phyloP scores from a whole-genome alignment of 441 rosid genomes.

The Syzygium malaccense region DNA sequence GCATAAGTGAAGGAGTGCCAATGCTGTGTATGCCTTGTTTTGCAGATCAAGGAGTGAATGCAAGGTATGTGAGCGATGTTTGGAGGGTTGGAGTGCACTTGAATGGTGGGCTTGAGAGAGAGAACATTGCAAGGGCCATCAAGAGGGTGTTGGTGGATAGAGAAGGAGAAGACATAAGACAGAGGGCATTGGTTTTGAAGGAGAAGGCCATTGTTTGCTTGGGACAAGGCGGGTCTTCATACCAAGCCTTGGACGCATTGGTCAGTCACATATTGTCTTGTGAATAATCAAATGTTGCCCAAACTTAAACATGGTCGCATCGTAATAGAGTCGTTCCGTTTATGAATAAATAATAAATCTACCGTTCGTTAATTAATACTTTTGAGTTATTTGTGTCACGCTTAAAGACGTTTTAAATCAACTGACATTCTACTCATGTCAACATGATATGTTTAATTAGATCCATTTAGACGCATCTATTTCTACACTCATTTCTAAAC shows the following conservation, averaged over 20 bases:
- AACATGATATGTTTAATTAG: no score
- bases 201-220: slow-evolving; percentile 15
- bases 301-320: no score
- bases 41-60: slow-evolving; percentile 27
- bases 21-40: slow-evolving; percentile 38
- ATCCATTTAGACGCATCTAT: no score
- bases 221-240: slow-evolving; percentile 27
- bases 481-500: no score
- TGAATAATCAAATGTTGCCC: no score
- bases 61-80: slow-evolving; percentile 19
- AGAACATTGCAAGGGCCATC: slow-evolving; percentile 20
- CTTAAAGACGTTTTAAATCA: no score
- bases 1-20: slow-evolving; percentile 38
- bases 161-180: slow-evolving; percentile 24
- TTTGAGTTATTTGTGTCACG: no score
- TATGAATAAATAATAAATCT: no score
- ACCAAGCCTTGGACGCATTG: slow-evolving; percentile 18
- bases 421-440: no score
- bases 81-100: slow-evolving; percentile 30
- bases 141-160: slow-evolving; percentile 14
- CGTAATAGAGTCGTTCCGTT: no score
- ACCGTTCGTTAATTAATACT: no score
- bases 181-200: slow-evolving; percentile 15
- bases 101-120: slow-evolving; percentile 21
- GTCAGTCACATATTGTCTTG: background rate